Percentiles rank a stretch among this genome's conserved stretches.
Evolutionary conservation across 495 filamentous ascomycete species (phyloP).

Genomic region (Halenospora varia): DNA sequence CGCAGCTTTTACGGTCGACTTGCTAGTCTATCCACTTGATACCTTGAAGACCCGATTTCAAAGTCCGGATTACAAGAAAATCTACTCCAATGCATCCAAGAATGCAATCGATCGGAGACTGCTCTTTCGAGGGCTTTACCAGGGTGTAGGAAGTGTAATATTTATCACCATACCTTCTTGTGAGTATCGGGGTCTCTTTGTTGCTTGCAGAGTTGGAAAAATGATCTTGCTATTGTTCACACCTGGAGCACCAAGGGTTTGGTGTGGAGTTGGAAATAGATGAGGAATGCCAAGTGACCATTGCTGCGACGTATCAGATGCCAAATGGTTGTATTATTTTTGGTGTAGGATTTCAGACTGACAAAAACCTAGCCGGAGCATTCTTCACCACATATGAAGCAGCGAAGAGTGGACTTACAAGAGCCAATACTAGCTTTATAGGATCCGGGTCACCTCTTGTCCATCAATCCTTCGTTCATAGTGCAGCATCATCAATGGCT

Average conservation of each 20-base stretch:
- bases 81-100: slow-evolving; percentile 54
- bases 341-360: too few species aligned
- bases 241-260: not conserved
- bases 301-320: too few species aligned
- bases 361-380: too few species aligned
- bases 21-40: slow-evolving; percentile 79
- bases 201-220: not conserved
- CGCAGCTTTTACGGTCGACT: slow-evolving; percentile 75
- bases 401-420: slow-evolving; percentile 54
- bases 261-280: not conserved
- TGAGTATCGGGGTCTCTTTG: slow-evolving; percentile 46
- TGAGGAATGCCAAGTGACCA: too few species aligned
- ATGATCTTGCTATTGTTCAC: too few species aligned
- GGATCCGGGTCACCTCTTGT: slow-evolving; percentile 35
- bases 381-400: slow-evolving; percentile 92
- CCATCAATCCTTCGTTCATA: slow-evolving; percentile 62
- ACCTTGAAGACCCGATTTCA: slow-evolving; percentile 86
- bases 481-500: slow-evolving; percentile 64
- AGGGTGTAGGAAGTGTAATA: slow-evolving; percentile 84
- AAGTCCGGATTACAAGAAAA: slow-evolving; percentile 61
- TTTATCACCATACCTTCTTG: slow-evolving; percentile 84
- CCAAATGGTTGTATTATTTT: too few species aligned
- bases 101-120: slow-evolving; percentile 47
- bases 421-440: slow-evolving; percentile 35
- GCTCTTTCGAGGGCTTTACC: slow-evolving; percentile 75